Percentiles rank a stretch among this genome's conserved stretches.
phyloP scores from a whole-genome alignment of 73 alveolate species.

The Paramecium biaurelia region DNA sequence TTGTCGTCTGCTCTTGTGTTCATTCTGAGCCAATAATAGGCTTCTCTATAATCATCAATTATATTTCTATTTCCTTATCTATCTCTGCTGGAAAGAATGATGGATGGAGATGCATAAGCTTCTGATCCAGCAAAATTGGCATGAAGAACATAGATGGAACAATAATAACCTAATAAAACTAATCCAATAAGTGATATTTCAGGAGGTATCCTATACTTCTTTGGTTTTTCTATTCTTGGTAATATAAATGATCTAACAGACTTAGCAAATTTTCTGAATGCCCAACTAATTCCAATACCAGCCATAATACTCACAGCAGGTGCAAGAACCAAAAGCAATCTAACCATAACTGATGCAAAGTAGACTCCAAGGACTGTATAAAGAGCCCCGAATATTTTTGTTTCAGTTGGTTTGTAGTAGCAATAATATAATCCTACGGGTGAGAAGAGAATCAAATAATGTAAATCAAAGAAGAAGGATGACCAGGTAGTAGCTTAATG shows the following conservation, averaged over 20 bases:
- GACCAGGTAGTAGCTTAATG: slow-evolving; percentile 95
- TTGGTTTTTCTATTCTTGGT: slow-evolving; percentile 27
- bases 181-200: slow-evolving; percentile 32
- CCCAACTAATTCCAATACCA: slow-evolving; percentile 75
- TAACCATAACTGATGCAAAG: slow-evolving; percentile 76
- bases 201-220: slow-evolving; percentile 44
- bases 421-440: slow-evolving; percentile 90
- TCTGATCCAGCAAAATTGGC: slow-evolving; percentile 83
- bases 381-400: slow-evolving; percentile 66
- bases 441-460: slow-evolving; percentile 78
- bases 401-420: slow-evolving; percentile 81
- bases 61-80: slow-evolving; percentile 79
- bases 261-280: slow-evolving; percentile 52
- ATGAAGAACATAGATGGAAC: slow-evolving; percentile 70
- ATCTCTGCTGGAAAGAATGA: slow-evolving; percentile 78
- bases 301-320: slow-evolving; percentile 75
- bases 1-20: slow-evolving; percentile 86
- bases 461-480: slow-evolving; percentile 88
- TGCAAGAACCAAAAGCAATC: slow-evolving; percentile 75
- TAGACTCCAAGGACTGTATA: slow-evolving; percentile 70
- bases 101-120: slow-evolving; percentile 82
- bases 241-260: slow-evolving; percentile 43
- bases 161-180: slow-evolving; percentile 42
- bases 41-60: slow-evolving; percentile 94
- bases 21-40: slow-evolving; percentile 93